Percentiles rank a stretch among this genome's conserved stretches.
Evolutionary conservation across 2,329 filamentous ascomycete genomes (phyloP).

Genomic region (Nemania bipapillata): DNA sequence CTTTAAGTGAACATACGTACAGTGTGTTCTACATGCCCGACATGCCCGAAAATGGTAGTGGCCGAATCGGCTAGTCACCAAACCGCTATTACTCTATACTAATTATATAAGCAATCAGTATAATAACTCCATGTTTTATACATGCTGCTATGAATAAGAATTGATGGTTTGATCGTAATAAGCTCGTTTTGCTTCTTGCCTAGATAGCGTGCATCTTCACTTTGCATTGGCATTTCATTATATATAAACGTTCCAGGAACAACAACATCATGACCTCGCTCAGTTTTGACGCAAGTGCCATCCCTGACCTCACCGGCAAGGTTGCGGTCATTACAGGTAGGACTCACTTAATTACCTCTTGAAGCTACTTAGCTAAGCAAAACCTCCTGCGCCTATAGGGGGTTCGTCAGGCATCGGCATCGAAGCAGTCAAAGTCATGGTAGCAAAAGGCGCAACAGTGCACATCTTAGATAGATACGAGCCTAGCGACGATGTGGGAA

Average conservation of each 20-base stretch:
- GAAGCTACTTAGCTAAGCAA: background rate
- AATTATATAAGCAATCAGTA: background rate
- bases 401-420: conserved; percentile 32
- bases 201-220: background rate
- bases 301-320: conserved; percentile 35
- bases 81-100: no score
- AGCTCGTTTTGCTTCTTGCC: background rate
- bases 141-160: background rate
- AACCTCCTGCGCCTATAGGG: conserved; percentile 4
- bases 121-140: background rate
- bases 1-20: background rate
- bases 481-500: background rate
- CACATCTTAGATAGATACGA: conserved; percentile 24
- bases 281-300: conserved; percentile 40
- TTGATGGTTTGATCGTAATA: background rate
- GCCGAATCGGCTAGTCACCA: background rate
- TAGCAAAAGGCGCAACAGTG: conserved; percentile 23
- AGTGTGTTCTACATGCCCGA: background rate
- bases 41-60: background rate
- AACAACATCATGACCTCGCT: conserved; percentile 38
- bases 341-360: background rate
- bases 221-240: background rate
- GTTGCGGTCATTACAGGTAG: conserved; percentile 34
- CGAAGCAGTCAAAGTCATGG: conserved; percentile 6
- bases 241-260: background rate